phyloP scores from a whole-genome alignment of 805 yeast genomes.

The Metschnikowia henanensis region DNA sequence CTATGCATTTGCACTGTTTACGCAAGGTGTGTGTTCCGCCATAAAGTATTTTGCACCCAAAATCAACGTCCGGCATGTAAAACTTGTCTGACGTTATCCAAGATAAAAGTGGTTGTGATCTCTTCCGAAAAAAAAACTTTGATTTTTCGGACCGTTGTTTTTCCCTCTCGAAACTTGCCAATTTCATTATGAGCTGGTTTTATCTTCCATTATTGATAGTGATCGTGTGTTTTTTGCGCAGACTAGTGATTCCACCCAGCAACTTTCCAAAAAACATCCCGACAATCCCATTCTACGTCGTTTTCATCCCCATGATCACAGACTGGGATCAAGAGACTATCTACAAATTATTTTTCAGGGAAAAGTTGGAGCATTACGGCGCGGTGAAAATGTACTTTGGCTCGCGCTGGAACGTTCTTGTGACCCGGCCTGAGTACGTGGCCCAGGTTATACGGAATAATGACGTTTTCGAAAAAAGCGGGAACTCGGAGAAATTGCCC shows the following conservation, averaged over 20 bases:
- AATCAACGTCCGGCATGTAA: no score
- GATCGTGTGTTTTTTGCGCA: constrained; percentile 8
- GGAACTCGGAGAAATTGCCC: constrained; percentile 59
- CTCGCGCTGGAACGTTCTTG: constrained; percentile 59
- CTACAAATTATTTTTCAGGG: constrained; percentile 42
- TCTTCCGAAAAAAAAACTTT: no score
- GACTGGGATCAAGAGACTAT: constrained; percentile 50
- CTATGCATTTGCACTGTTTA: no score
- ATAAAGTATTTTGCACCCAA: no score
- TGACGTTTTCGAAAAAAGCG: constrained; percentile 54
- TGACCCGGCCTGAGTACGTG: constrained; percentile 48
- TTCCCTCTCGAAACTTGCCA: no score
- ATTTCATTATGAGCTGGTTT: constrained; percentile 5
- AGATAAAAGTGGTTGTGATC: no score
- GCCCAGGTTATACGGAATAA: constrained; percentile 49
- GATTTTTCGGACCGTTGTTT: no score
- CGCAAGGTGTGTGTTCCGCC: no score
- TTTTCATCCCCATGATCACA: constrained; percentile 46
- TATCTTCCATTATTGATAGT: not conserved
- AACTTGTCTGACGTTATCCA: no score
- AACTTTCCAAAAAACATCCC: constrained; percentile 55
- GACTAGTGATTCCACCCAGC: constrained; percentile 45
- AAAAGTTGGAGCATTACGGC: constrained; percentile 49
- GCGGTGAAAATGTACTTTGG: constrained; percentile 62
- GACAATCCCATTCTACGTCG: constrained; percentile 60